These are phyloP conservation scores for Fragilaria radians DNA, from an alignment of 108 stramenopile species.

Conservation along the genomic window DNA sequence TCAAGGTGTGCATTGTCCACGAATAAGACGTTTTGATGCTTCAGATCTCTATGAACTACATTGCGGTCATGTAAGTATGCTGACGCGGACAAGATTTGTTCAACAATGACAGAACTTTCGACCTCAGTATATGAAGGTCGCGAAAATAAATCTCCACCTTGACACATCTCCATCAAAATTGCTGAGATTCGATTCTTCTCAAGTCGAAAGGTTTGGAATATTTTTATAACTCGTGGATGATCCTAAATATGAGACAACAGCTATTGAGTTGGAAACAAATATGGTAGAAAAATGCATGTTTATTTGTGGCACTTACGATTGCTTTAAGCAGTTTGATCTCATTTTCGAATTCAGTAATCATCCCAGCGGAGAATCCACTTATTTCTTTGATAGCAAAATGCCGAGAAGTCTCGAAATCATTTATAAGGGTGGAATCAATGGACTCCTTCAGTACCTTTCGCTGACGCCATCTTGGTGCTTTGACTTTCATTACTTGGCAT, in stretches of 20 bases:
- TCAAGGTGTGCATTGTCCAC: constrained; percentile 75
- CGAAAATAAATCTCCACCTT: constrained; percentile 62
- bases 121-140: constrained; percentile 63
- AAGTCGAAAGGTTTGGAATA: constrained; percentile 69
- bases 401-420: too few species aligned
- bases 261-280: too few species aligned
- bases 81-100: constrained; percentile 61
- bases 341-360: constrained; percentile 1
- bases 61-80: constrained; percentile 68
- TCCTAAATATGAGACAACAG: too few species aligned
- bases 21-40: constrained; percentile 84
- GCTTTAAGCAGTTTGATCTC: not conserved
- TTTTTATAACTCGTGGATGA: constrained; percentile 86
- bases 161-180: constrained; percentile 64
- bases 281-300: too few species aligned
- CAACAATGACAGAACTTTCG: constrained; percentile 35
- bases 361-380: too few species aligned
- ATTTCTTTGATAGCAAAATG: too few species aligned
- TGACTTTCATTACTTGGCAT: too few species aligned
- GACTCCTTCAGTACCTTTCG: too few species aligned
- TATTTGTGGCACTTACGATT: too few species aligned
- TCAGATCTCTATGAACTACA: constrained; percentile 81
- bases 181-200: too few species aligned
- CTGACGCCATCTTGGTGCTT: too few species aligned
- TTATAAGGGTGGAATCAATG: too few species aligned